A percentile compares a stretch with the other conserved stretches of the same genome.
Conservation (phyloP, 1,284 basidiomycete genomes). For the Cryptococcus floricola region DNA sequence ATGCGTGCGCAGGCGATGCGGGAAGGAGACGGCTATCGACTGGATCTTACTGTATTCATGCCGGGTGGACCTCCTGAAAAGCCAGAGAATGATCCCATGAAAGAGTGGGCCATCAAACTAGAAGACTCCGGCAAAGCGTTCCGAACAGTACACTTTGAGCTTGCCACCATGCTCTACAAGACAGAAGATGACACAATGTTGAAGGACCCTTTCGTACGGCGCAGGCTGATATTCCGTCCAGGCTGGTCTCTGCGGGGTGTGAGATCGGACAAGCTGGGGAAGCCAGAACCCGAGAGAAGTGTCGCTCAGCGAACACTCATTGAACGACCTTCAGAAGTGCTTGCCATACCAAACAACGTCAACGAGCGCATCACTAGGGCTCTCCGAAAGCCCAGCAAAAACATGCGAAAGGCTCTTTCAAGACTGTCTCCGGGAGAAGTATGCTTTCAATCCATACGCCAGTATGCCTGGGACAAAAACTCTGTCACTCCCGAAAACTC, state of each 20-base stretch:
- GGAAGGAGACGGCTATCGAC: constrained; percentile 5
- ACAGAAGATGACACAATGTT: constrained; percentile 5
- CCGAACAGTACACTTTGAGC: constrained; percentile 4
- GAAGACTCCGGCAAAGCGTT: constrained; percentile 3
- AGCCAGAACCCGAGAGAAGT: constrained; percentile 4
- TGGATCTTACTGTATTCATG: constrained; percentile 19
- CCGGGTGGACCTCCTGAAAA: constrained; percentile 7
- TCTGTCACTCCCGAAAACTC: constrained; percentile 7
- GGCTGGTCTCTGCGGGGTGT: constrained; percentile 14
- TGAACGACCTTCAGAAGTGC: neutral
- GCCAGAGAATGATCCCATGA: neutral
- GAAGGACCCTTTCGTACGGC: constrained; percentile 3
- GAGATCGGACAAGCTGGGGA: neutral
- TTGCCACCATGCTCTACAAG: neutral
- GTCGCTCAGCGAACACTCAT: constrained; percentile 2
- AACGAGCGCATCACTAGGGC: neutral
- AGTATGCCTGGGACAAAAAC: constrained; percentile 15
- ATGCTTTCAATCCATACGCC: constrained; percentile 6
- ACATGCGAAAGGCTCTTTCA: constrained; percentile 1
- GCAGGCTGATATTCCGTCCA: constrained; percentile 16
- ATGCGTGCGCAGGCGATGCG: constrained; percentile 11
- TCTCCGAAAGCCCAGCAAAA: neutral
- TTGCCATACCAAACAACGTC: constrained; percentile 1
- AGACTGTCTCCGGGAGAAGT: constrained; percentile 11
- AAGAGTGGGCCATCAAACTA: constrained; percentile 6